phyloP scores from a whole-genome alignment of 257 asterid genomes.

The Eustoma russellianum region DNA sequence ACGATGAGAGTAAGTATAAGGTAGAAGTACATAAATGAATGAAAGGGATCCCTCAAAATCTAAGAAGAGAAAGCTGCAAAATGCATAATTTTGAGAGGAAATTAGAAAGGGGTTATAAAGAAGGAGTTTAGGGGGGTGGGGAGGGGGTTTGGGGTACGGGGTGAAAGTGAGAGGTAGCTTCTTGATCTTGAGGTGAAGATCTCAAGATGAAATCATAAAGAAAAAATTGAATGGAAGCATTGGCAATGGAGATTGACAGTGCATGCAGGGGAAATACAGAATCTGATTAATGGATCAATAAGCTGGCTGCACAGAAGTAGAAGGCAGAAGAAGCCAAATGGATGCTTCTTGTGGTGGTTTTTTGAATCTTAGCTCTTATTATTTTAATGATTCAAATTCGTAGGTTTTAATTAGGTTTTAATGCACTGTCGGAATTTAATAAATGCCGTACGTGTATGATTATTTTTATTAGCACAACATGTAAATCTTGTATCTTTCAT shows the following conservation, averaged over 20 bases:
- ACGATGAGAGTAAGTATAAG: conserved; percentile 7
- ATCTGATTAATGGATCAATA: no score
- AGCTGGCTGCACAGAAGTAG: neutral
- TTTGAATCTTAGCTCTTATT: conserved; percentile 71
- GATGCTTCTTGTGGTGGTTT: conserved; percentile 49
- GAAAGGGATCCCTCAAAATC: conserved; percentile 5
- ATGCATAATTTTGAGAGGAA: conserved; percentile 2
- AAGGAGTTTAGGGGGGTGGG: neutral
- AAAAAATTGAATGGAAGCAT: conserved; percentile 8
- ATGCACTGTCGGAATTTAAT: conserved; percentile 8
- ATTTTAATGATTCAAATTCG: conserved; percentile 16
- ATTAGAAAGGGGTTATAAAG: neutral
- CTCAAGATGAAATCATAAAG: conserved; percentile 34
- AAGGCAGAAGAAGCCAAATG: conserved; percentile 36
- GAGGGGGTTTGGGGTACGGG: neutral
- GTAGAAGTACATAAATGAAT: neutral
- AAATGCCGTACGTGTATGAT: conserved; percentile 11
- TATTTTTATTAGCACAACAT: conserved; percentile 2
- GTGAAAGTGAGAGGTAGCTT: conserved; percentile 58
- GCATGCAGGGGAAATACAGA: neutral
- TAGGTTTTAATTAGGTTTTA: conserved; percentile 7
- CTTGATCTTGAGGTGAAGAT: conserved; percentile 56
- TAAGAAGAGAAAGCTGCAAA: neutral
- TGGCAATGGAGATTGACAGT: conserved; percentile 3
- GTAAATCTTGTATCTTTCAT: conserved; percentile 32